These are phyloP conservation scores for Amaranthus hypochondriacus DNA, from an alignment of 148 eudicot genomes.

Conservation along the genomic window DNA sequence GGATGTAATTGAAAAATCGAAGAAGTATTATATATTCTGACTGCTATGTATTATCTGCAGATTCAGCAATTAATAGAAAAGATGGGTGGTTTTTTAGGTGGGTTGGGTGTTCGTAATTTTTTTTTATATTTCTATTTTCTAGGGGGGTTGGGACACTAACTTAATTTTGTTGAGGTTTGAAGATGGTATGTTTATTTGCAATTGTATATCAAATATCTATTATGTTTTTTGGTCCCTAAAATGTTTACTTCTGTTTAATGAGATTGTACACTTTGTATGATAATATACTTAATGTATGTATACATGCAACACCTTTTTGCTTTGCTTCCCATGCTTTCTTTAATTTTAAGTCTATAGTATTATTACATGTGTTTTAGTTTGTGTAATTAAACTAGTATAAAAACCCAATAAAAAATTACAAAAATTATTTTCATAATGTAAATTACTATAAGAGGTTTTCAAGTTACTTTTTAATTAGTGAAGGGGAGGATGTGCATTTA, in stretches of 20 bases:
- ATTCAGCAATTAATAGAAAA: background rate
- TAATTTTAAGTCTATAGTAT: too few species aligned
- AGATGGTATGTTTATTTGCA: background rate
- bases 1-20: too few species aligned
- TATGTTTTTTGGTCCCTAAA: background rate
- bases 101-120: too few species aligned
- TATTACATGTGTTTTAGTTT: too few species aligned
- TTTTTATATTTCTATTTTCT: background rate
- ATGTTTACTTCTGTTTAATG: slow-evolving; percentile 5
- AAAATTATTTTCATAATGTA: too few species aligned
- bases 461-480: too few species aligned
- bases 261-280: slow-evolving; percentile 2
- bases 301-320: background rate
- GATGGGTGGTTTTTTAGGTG: background rate
- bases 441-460: too few species aligned
- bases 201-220: slow-evolving; percentile 7
- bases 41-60: slow-evolving; percentile 7
- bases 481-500: too few species aligned
- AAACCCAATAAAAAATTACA: too few species aligned
- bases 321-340: too few species aligned
- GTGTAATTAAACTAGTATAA: too few species aligned
- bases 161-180: slow-evolving; percentile 13
- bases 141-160: background rate
- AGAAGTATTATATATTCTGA: background rate
- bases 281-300: background rate